Conservation (phyloP, 192 early-diverging fungal species). For the Mortierella antarctica region DNA sequence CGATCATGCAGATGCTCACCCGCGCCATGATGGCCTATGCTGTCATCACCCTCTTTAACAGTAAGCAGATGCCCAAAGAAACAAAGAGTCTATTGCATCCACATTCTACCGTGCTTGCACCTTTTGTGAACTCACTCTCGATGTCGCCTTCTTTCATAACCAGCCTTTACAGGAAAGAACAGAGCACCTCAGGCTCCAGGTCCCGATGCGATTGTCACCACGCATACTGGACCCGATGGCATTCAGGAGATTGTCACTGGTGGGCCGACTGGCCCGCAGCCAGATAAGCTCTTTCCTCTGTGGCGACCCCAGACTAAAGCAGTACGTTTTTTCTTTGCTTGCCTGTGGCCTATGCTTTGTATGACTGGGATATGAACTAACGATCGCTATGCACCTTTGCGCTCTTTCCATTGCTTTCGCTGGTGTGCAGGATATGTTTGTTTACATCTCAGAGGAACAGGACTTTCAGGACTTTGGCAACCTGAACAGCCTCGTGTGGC, state of each 20-base stretch:
- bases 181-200: neutral
- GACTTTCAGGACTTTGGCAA: conserved; percentile 59
- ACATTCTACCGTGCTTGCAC: too few species aligned
- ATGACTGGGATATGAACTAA: neutral
- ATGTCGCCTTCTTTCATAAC: neutral
- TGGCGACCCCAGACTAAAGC: conserved; percentile 31
- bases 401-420: neutral
- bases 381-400: neutral
- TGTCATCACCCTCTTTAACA: conserved; percentile 25
- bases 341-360: neutral
- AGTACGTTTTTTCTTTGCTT: conserved; percentile 1
- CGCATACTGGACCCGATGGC: conserved; percentile 12
- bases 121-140: too few species aligned
- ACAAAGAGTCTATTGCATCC: too few species aligned
- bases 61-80: neutral
- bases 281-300: conserved; percentile 32
- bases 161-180: conserved; percentile 32
- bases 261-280: neutral
- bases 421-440: conserved; percentile 52
- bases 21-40: conserved; percentile 36
- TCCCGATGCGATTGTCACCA: conserved; percentile 11
- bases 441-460: conserved; percentile 60
- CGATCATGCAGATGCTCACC: conserved; percentile 28
- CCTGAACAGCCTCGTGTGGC: conserved; percentile 52
- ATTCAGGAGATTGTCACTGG: conserved; percentile 2